These are phyloP conservation scores for Suillus placidus DNA, from an alignment of 768 basidiomycete species.

Conservation along the genomic window DNA sequence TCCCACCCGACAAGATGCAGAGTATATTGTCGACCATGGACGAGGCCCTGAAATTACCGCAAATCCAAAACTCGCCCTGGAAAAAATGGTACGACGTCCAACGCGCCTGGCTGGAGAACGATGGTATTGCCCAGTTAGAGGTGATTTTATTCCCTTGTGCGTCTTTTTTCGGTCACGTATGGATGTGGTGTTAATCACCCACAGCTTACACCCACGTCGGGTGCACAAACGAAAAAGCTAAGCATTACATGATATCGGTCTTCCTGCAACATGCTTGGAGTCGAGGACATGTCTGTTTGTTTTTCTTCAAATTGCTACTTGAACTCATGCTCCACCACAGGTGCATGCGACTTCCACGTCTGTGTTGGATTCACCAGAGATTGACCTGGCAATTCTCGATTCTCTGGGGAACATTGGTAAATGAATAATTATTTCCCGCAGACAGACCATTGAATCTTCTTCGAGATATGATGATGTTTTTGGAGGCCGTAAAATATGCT, in stretches of 20 bases:
- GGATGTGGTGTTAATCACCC: not conserved
- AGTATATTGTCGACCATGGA: constrained; percentile 14
- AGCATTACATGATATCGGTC: constrained; percentile 15
- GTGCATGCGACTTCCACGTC: constrained; percentile 21
- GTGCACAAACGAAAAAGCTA: constrained; percentile 17
- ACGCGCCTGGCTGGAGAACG: constrained; percentile 20
- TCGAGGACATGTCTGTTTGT: constrained; percentile 16
- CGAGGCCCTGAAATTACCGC: constrained; percentile 10
- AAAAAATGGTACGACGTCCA: constrained; percentile 20
- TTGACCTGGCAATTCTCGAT: constrained; percentile 18
- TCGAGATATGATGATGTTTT: constrained; percentile 21
- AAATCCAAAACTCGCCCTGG: constrained; percentile 18
- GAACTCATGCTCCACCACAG: constrained; percentile 4
- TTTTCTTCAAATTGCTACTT: not conserved
- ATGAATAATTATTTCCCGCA: not conserved
- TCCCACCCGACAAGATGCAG: constrained; percentile 17
- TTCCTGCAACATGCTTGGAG: constrained; percentile 21
- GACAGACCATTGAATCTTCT: not conserved
- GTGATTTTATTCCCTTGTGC: constrained; percentile 23
- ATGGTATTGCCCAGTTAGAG: constrained; percentile 19
- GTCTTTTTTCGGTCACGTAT: not conserved
- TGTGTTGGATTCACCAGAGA: constrained; percentile 20
- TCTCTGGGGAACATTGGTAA: constrained; percentile 17
- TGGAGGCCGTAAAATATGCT: constrained; percentile 17
- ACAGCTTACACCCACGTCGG: constrained; percentile 16